Conservation (phyloP, 805 yeast species). For the Pichia rugopelliculosa region DNA sequence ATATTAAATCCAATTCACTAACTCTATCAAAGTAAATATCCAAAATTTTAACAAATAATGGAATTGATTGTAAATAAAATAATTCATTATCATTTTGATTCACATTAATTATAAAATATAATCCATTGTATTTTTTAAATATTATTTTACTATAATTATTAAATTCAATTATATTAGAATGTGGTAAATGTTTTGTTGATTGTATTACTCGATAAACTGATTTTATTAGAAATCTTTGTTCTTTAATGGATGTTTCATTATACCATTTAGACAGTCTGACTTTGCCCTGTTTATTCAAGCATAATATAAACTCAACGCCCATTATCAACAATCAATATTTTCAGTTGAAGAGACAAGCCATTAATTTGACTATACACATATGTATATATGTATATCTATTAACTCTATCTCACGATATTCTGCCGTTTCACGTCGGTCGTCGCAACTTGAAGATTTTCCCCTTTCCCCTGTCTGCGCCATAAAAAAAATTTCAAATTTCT, state of each 20-base stretch:
- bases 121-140: conserved; percentile 85
- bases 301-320: conserved; percentile 54
- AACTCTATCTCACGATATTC: no score
- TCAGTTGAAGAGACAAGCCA: no score
- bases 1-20: conserved; percentile 88
- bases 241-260: conserved; percentile 30
- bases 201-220: conserved; percentile 75
- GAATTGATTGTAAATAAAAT: conserved; percentile 74
- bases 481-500: no score
- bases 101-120: conserved; percentile 78
- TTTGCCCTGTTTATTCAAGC: conserved; percentile 91
- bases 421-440: no score
- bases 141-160: conserved; percentile 56
- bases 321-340: background rate
- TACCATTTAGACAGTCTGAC: conserved; percentile 81
- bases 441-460: no score
- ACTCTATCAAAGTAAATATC: conserved; percentile 85
- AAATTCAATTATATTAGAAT: conserved; percentile 32
- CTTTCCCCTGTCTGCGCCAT: no score
- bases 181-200: conserved; percentile 74
- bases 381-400: no score
- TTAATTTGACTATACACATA: no score
- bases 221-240: conserved; percentile 40
- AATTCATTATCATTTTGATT: conserved; percentile 48
- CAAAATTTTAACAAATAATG: conserved; percentile 79